phyloP scores from a whole-genome alignment of 441 rosid species.

The Adansonia madagascariensis region DNA sequence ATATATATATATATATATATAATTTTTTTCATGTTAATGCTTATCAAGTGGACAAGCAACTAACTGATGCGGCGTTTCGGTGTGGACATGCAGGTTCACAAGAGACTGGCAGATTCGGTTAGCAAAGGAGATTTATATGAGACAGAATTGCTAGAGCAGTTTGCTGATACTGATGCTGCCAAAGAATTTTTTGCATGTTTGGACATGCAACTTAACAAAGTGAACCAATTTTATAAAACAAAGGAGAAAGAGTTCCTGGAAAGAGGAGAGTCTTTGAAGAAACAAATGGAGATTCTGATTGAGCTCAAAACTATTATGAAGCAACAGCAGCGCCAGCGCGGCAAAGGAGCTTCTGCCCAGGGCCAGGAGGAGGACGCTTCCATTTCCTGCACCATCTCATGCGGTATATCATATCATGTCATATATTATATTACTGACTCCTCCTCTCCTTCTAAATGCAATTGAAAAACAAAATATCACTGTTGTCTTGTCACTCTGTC shows the following conservation, averaged over 20 bases:
- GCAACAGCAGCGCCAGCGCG: conserved; percentile 42
- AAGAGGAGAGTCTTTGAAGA: conserved; percentile 80
- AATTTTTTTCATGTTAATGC: not conserved
- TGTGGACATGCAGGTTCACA: conserved; percentile 65
- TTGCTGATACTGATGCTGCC: conserved; percentile 72
- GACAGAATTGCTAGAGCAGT: conserved; percentile 83
- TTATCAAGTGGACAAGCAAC: not conserved
- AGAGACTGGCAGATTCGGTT: conserved; percentile 69
- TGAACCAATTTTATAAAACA: conserved; percentile 75
- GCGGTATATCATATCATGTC: conserved; percentile 46
- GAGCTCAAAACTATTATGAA: conserved; percentile 66
- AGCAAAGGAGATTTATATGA: conserved; percentile 75
- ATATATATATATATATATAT: too few relatives aligned
- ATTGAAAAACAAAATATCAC: not conserved
- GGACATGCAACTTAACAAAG: conserved; percentile 88
- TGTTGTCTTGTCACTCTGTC: too few relatives aligned
- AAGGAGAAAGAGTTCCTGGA: conserved; percentile 94
- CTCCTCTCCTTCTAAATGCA: not conserved
- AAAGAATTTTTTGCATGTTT: conserved; percentile 79
- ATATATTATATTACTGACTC: too few relatives aligned
- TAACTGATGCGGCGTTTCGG: conserved; percentile 16
- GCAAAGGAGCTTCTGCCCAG: conserved; percentile 49
- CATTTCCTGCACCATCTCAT: conserved; percentile 70
- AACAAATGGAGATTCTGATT: conserved; percentile 80
- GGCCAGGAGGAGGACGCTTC: conserved; percentile 80